Conservation (phyloP, 2,329 filamentous ascomycete genomes). For the Domatiomyces catenatus region DNA sequence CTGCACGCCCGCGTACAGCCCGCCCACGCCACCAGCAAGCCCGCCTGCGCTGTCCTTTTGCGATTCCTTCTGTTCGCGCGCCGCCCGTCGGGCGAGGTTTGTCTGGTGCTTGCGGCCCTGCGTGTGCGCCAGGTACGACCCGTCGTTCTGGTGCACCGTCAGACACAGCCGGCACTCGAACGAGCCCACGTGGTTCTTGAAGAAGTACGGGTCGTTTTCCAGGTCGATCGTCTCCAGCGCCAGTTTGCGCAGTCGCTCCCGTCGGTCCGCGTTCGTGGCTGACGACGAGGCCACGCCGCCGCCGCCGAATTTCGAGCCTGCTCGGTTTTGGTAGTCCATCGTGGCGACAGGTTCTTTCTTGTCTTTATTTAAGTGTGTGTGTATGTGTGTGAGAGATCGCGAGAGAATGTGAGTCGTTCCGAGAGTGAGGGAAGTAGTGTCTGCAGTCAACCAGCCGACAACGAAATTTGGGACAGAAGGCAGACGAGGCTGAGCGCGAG, state of each 20-base stretch:
- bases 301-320: constrained; percentile 93
- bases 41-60: constrained; percentile 50
- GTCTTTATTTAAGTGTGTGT: neutral
- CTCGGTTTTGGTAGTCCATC: constrained; percentile 73
- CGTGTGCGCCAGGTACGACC: constrained; percentile 94
- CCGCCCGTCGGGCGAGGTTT: constrained; percentile 85
- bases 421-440: neutral
- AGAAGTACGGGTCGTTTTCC: constrained; percentile 99
- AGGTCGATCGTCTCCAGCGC: constrained; percentile 98
- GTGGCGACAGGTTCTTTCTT: neutral
- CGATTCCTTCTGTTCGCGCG: constrained; percentile 86
- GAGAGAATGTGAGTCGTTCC: too few relatives aligned
- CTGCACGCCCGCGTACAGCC: constrained; percentile 51
- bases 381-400: neutral
- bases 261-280: constrained; percentile 89
- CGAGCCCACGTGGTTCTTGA: constrained; percentile 97
- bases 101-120: constrained; percentile 98
- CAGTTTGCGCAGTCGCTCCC: constrained; percentile 92
- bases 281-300: constrained; percentile 89
- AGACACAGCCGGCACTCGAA: constrained; percentile 96
- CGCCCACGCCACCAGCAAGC: constrained; percentile 54
- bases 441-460: neutral
- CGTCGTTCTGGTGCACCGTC: constrained; percentile 97
- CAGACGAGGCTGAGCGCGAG: neutral
- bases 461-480: neutral